Conservation (phyloP, 2,329 filamentous ascomycete species). For the Phyllosticta ampelicida region DNA sequence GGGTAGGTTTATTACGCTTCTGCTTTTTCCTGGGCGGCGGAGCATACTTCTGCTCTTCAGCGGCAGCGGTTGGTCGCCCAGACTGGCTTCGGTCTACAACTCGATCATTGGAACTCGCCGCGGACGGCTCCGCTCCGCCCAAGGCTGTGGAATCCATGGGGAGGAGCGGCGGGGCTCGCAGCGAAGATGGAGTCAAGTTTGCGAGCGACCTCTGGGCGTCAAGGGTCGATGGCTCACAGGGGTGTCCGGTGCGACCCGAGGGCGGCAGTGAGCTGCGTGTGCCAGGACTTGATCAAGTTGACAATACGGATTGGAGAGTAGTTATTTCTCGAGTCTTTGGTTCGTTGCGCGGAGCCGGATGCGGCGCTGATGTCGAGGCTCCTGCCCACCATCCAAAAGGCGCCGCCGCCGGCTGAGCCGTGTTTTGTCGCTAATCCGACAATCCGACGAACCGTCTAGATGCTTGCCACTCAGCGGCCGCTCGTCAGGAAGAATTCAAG, state of each 20-base stretch:
- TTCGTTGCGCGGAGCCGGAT: neutral
- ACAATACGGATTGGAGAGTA: too few species aligned
- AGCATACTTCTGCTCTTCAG: neutral
- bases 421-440: neutral
- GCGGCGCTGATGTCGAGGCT: neutral
- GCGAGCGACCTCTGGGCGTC: neutral
- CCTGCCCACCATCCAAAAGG: neutral
- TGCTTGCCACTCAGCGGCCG: neutral
- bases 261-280: neutral
- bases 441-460: neutral
- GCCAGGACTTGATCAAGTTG: neutral
- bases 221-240: neutral
- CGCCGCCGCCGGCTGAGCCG: neutral
- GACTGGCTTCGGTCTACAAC: neutral
- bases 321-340: neutral
- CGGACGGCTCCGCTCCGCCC: neutral
- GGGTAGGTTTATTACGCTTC: conserved; percentile 73
- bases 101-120: neutral
- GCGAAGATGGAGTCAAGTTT: neutral
- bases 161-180: neutral
- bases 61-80: neutral
- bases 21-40: conserved; percentile 49
- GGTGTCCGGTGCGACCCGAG: neutral
- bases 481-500: neutral
- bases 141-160: neutral